Base-by-base conservation (phyloP, 225 moss, liverwort and hornwort genomes). In the Lunularia cruciata region DNA sequence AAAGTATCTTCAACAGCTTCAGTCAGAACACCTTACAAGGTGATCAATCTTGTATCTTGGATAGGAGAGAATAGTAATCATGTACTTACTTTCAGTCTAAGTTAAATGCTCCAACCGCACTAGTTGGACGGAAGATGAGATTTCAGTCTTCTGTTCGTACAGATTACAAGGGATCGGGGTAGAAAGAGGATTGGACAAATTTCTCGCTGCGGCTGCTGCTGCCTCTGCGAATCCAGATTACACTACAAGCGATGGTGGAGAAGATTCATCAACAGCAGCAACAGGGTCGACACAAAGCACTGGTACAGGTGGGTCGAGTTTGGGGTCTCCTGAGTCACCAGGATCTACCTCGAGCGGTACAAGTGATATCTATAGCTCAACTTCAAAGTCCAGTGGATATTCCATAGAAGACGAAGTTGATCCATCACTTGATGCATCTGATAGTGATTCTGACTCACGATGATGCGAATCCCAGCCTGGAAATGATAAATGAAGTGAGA, bases 11-110 rank as follows among this genome's bases (percentile, higher is more conserved):
- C 81, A 74, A 40, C 40, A 67, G 28, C 55, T 69, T 1, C 66
- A 77, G 12, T 70, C 62, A 26, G 71, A 82, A 6, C 81, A 82
- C 66, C 16, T 82, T 16, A 66, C 60, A 31, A 70, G 77, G 81
- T 77, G 57, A 23, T 8, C 20, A 22, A 5, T 30, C 9, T 10
- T 9, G 6, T 16, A 48, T 19, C 18, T 48, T 48, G 6, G 40
- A 40, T 6, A 13, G 40, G 6, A 13, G 40, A 40, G n/a, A n/a
- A n/a, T n/a, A n/a, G n/a, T n/a, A 40, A 40, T 40, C 13, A 40
- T 40, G 13, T 5, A 5, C 5, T 51, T 51, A 8, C 49, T 16
- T 22, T 51, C 49, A 51, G 9, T 51, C 12, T 40, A 5, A n/a
- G 40, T 5, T 40, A 40, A 40, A 40, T 40, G 40, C 5, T 40